Evolutionary conservation across 345 rosid species (phyloP).

Genomic region (Linum lewisii): DNA sequence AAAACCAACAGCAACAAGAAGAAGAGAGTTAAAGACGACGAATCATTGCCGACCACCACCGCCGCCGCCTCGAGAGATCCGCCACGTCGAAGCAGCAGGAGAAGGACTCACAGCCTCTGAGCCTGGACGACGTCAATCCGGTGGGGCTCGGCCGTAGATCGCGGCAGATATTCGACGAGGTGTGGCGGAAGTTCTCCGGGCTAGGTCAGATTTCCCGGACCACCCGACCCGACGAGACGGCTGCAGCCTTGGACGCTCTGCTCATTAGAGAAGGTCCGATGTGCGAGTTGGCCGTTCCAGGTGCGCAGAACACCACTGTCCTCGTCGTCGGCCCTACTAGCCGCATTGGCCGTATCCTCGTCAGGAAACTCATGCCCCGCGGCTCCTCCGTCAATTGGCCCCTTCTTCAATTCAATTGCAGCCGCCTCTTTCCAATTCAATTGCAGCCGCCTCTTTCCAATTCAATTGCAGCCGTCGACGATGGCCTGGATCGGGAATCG

Average conservation of each 20-base stretch:
- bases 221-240: constrained; percentile 53
- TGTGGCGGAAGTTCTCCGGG: constrained; percentile 94
- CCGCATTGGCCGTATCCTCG: constrained; percentile 83
- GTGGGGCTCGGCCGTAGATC: constrained; percentile 83
- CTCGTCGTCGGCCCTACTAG: constrained; percentile 92
- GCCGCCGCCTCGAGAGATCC: not conserved
- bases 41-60: constrained; percentile 2
- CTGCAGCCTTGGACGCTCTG: constrained; percentile 52
- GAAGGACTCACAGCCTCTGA: constrained; percentile 32
- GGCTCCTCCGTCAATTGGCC: constrained; percentile 89
- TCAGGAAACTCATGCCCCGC: constrained; percentile 92
- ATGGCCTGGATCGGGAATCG: too few relatives aligned
- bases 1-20: constrained; percentile 14
- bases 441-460: too few relatives aligned
- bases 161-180: constrained; percentile 81
- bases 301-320: constrained; percentile 83
- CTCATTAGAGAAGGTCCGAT: constrained; percentile 82
- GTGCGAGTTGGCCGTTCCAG: constrained; percentile 91
- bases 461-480: too few relatives aligned
- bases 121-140: constrained; percentile 76
- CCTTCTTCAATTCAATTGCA: too few relatives aligned
- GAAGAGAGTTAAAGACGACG: constrained; percentile 13
- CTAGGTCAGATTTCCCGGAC: constrained; percentile 91
- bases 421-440: too few relatives aligned
- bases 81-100: constrained; percentile 9